Conservation (phyloP, 805 yeast genomes). For the Scheffersomyces stipitis region DNA sequence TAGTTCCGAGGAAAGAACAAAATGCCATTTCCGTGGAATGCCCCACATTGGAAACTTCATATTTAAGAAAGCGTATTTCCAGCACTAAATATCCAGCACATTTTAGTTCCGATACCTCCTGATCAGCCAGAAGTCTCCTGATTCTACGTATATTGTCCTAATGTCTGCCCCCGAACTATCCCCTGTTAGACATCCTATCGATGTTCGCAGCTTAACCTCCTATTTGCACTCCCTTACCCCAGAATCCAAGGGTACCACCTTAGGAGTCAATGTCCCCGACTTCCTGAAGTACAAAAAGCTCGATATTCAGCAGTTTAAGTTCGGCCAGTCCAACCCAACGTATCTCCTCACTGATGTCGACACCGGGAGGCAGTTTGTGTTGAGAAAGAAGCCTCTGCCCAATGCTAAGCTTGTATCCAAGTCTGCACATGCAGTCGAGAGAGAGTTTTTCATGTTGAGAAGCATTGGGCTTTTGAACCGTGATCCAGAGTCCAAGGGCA, state of each 20-base stretch:
- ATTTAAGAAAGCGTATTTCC: too few relatives aligned
- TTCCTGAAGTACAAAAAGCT: constrained; percentile 15
- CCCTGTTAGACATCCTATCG: constrained; percentile 34
- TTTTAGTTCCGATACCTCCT: too few relatives aligned
- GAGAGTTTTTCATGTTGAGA: constrained; percentile 54
- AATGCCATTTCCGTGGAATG: too few relatives aligned
- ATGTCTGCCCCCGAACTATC: constrained; percentile 24
- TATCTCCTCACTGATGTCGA: constrained; percentile 46
- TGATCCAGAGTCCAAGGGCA: constrained; percentile 5
- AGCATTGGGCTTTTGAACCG: constrained; percentile 31
- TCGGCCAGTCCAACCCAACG: constrained; percentile 67
- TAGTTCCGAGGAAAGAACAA: too few relatives aligned
- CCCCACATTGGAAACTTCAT: too few relatives aligned
- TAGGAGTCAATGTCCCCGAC: constrained; percentile 23
- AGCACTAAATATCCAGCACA: too few relatives aligned
- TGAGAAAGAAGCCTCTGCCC: constrained; percentile 57
- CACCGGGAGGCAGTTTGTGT: constrained; percentile 41
- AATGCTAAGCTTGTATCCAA: constrained; percentile 49
- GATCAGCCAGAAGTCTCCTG: too few relatives aligned
- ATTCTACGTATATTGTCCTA: too few relatives aligned
- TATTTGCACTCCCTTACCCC: constrained; percentile 19
- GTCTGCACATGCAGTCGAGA: constrained; percentile 62
- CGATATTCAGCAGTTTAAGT: constrained; percentile 50
- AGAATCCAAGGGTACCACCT: constrained; percentile 12
- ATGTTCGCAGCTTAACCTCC: constrained; percentile 19